Evolutionary conservation across 1,284 basidiomycete genomes (phyloP).

Genomic region (Ustilago xerochloae): DNA sequence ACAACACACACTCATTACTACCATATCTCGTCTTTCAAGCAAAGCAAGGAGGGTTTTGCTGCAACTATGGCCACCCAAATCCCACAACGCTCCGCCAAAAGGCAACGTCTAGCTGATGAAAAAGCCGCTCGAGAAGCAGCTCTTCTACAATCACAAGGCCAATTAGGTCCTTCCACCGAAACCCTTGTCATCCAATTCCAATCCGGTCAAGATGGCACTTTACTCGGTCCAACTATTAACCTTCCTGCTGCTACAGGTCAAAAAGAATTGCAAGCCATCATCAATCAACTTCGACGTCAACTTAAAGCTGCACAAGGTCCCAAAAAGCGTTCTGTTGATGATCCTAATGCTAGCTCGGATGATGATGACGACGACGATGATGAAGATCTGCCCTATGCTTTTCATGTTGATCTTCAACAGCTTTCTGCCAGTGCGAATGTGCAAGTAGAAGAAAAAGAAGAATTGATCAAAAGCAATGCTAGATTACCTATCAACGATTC

Average conservation of each 20-base stretch:
- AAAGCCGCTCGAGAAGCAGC: slow-evolving; percentile 48
- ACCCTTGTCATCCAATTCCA: slow-evolving; percentile 65
- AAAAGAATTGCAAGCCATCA: slow-evolving; percentile 59
- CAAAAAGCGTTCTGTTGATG: slow-evolving; percentile 39
- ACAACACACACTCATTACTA: background rate
- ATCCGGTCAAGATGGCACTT: slow-evolving; percentile 56
- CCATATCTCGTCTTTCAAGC: background rate
- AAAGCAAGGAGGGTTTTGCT: background rate
- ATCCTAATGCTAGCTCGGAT: slow-evolving; percentile 38
- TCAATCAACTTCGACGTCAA: slow-evolving; percentile 62
- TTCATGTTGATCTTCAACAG: slow-evolving; percentile 60
- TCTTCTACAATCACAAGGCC: slow-evolving; percentile 45
- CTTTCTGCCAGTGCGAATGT: slow-evolving; percentile 23
- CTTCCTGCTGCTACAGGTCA: slow-evolving; percentile 62
- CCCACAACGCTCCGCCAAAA: slow-evolving; percentile 56
- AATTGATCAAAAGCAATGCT: slow-evolving; percentile 49
- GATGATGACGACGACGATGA: slow-evolving; percentile 63
- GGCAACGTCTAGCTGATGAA: slow-evolving; percentile 52
- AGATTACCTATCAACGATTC: slow-evolving; percentile 59
- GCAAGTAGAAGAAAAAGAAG: slow-evolving; percentile 7
- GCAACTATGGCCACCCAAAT: slow-evolving; percentile 60
- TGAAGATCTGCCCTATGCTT: slow-evolving; percentile 65
- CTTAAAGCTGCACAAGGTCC: slow-evolving; percentile 35
- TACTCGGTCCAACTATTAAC: slow-evolving; percentile 62
- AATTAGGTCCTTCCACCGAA: slow-evolving; percentile 56